Evolutionary conservation across 768 basidiomycete species (phyloP), one percentile per base, ranked within the genome.

Genomic region (Zangia roseola): DNA sequence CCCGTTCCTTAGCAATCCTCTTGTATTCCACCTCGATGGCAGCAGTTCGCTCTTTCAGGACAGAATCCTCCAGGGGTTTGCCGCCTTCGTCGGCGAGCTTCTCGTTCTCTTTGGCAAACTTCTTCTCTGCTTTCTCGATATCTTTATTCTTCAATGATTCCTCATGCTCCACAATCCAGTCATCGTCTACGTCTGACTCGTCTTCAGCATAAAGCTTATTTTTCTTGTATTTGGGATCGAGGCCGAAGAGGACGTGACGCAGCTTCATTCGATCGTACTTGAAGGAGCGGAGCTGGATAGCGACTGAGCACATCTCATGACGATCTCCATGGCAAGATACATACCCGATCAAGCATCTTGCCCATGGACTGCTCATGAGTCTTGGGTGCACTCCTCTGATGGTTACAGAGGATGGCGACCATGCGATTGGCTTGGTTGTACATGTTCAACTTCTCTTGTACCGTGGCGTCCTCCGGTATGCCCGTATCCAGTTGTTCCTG

Each of bases 181-280:
- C 94, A 19, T 97, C 93, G 50, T 98, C 95, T 46, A 99, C 65
- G 65, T 98, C 97, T 8, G 91, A 93, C 68, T 98, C 97, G 47
- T 88, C 85, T 5, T 86, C 84, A 6, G 71, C 70, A 55, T 92
- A 91, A 53, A 81, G 80, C 58, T 83, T 78, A 52, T 87, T 82
- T 68, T 92, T 94, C 78, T 89, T 88, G 70, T 78, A 82, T 71
- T 87, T 88, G 14, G 84, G 53, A 51, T 97, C 91, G 26, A 88
- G 64, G 31, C 74, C 74, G 72, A 95, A 91, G 17, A 97, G 76
- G 43, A 82, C 86, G 56, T 93, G 89, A 7, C 97, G 91, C 20
- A 97, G 78, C 67, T 97, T 97, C 92, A 94, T 94, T 28, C 94
- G 86, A 52, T 98, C 94, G 63, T 99, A 98, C 69, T 97, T 98